phyloP scores from a whole-genome alignment of 129 eudicot species.

The Gnaphalium uliginosum region DNA sequence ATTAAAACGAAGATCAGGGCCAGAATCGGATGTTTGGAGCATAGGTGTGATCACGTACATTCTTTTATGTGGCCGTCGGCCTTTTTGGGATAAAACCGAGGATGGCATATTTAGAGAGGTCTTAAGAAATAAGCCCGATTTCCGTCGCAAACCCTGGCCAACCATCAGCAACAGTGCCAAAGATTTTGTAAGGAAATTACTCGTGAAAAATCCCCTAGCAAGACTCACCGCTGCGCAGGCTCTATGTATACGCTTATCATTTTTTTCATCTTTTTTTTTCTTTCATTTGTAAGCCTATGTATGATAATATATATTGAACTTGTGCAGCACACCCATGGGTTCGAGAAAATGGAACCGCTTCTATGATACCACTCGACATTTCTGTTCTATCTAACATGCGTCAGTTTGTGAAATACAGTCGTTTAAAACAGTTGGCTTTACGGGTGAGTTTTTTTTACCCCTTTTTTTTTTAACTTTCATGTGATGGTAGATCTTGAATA shows the following conservation, averaged over 20 bases:
- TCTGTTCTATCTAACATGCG: conserved; percentile 86
- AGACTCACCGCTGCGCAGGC: conserved; percentile 99
- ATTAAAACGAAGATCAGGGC: conserved; percentile 85
- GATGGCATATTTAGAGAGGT: conserved; percentile 97
- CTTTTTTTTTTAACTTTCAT: neutral
- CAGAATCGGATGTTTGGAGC: conserved; percentile 99
- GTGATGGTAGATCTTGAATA: neutral
- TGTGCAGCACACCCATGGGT: conserved; percentile 94
- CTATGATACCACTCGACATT: conserved; percentile 87
- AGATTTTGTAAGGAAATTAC: conserved; percentile 83
- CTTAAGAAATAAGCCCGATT: conserved; percentile 82
- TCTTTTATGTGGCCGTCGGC: conserved; percentile 91
- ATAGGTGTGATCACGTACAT: conserved; percentile 97
- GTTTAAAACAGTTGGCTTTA: conserved; percentile 79
- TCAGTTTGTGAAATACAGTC: conserved; percentile 86
- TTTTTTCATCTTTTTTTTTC: neutral
- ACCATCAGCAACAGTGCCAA: conserved; percentile 73
- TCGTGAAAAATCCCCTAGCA: conserved; percentile 90
- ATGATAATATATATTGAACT: conserved; percentile 9
- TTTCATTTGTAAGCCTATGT: neutral
- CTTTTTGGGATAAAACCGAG: conserved; percentile 98
- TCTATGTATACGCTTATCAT: conserved; percentile 42
- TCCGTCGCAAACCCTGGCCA: conserved; percentile 96
- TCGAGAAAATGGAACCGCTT: conserved; percentile 91
- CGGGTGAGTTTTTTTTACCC: conserved; percentile 40